Evolutionary conservation across 441 rosid genomes (phyloP), one percentile per base, ranked within the genome.

Genomic region (Mallotus japonicus): DNA sequence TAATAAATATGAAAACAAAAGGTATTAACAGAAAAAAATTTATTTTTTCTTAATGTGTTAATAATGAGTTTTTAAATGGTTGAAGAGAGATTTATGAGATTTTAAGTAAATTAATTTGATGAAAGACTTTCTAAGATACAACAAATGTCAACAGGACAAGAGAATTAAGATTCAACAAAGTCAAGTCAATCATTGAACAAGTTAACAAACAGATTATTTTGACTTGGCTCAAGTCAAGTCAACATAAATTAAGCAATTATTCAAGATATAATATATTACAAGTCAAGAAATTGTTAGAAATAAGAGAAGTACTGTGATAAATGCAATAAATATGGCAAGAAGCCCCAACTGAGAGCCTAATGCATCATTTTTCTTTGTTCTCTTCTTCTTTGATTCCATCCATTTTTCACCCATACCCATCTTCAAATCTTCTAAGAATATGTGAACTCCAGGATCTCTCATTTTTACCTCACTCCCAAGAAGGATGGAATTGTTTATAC

Each of bases 391-490:
- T 73, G 75, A 2, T 13, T 37, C 34, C 3, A 2, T 24, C 49
- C 46, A 19, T 61, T 62, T 70, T 65, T 62, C 37, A 20, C 67
- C 74, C 70, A 77, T 72, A 70, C 63, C 72, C 70, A 79, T 69
- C 74, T 75, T 83, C 55, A 83, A 42, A 16, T 81, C 87, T 65
- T 87, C 80, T 6, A 91, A 80, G 34, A 50, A 77, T 3, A 92
- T 67, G 75, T 75, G 75, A 69, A 92, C 90, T n/a, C 97, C 95
- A 0, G 90, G 89, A 73, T 88, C 85, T 65, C 81, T 80, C 85
- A 91, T 80, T 71, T 75, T 84, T 28, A 89, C 82, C 57, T 83
- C 77, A 68, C 97, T 90, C 19, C 78, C 93, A 0, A 85, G 19
- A 84, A 92, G 49, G 51, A 84, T 73, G 22, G 93, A 88, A 61